Conservation (phyloP, 768 basidiomycete species). For the Coprinopsis sp. region DNA sequence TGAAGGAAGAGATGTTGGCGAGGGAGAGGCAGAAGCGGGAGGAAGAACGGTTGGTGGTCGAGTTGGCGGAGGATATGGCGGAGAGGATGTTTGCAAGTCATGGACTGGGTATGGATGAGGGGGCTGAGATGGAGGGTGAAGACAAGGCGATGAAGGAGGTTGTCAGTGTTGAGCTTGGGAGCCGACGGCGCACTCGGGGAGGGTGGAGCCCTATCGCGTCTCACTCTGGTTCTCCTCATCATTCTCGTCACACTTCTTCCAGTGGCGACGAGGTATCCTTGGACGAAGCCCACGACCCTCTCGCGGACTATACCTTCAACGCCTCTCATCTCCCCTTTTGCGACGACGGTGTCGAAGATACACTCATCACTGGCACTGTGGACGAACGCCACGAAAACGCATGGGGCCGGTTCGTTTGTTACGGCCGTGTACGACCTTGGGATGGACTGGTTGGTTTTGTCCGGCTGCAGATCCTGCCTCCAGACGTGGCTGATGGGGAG, state of each 20-base stretch:
- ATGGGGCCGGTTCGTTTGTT: constrained; percentile 43
- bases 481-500: not conserved
- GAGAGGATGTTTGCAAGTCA: too few relatives aligned
- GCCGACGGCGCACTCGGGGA: too few relatives aligned
- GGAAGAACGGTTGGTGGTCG: too few relatives aligned
- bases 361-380: constrained; percentile 59
- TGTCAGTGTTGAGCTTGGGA: not conserved
- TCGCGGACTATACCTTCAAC: not conserved
- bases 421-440: constrained; percentile 54
- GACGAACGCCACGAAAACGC: constrained; percentile 43
- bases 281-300: constrained; percentile 11
- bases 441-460: constrained; percentile 56
- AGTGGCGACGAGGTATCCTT: constrained; percentile 21
- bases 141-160: not conserved
- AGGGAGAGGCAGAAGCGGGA: not conserved
- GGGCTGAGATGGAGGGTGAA: not conserved
- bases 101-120: not conserved
- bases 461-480: constrained; percentile 30
- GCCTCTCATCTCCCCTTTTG: constrained; percentile 13
- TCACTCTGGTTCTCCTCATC: too few relatives aligned
- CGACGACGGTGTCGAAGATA: constrained; percentile 53
- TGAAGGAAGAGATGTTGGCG: not conserved
- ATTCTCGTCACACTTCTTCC: constrained; percentile 19
- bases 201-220: too few relatives aligned
- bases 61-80: too few relatives aligned